Evolutionary conservation across 192 early-diverging fungal genomes (phyloP).

Genomic region (Backusella tarrabulga): DNA sequence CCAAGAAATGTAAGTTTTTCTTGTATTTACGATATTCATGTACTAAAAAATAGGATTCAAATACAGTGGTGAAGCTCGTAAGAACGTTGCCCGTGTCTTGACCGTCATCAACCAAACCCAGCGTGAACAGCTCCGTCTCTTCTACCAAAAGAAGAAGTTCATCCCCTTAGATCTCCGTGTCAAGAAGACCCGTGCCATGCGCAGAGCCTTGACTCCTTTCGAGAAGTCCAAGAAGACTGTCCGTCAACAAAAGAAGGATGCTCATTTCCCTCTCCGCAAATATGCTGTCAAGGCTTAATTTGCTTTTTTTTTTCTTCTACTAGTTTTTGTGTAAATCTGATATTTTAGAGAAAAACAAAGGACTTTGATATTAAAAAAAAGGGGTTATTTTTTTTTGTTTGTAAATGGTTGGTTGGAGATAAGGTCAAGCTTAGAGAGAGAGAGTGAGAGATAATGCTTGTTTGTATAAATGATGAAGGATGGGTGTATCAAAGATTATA

Average conservation of each 20-base stretch:
- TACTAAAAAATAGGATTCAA: too few species aligned
- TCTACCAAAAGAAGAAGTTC: slow-evolving; percentile 96
- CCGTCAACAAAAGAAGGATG: slow-evolving; percentile 86
- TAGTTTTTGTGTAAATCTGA: background rate
- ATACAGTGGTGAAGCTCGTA: slow-evolving; percentile 73
- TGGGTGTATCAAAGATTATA: too few species aligned
- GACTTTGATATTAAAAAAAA: background rate
- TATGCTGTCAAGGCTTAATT: slow-evolving; percentile 85
- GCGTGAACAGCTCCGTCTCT: slow-evolving; percentile 83
- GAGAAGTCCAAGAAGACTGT: slow-evolving; percentile 84
- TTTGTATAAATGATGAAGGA: too few species aligned
- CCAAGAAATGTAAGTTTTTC: slow-evolving; percentile 68
- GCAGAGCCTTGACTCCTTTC: slow-evolving; percentile 85
- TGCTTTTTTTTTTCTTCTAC: background rate
- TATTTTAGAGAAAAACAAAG: background rate
- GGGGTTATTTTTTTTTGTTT: background rate
- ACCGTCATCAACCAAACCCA: slow-evolving; percentile 95
- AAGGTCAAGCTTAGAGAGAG: background rate
- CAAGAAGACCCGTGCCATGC: slow-evolving; percentile 99
- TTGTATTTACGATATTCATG: too few species aligned
- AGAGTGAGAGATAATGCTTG: too few species aligned
- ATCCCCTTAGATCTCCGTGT: slow-evolving; percentile 92
- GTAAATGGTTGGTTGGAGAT: background rate
- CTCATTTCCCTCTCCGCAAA: slow-evolving; percentile 91
- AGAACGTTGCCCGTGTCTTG: slow-evolving; percentile 91